Percentiles rank a stretch among this genome's conserved stretches.
Evolutionary conservation across 2,329 filamentous ascomycete species (phyloP).

Genomic region (Cadophora sp.): DNA sequence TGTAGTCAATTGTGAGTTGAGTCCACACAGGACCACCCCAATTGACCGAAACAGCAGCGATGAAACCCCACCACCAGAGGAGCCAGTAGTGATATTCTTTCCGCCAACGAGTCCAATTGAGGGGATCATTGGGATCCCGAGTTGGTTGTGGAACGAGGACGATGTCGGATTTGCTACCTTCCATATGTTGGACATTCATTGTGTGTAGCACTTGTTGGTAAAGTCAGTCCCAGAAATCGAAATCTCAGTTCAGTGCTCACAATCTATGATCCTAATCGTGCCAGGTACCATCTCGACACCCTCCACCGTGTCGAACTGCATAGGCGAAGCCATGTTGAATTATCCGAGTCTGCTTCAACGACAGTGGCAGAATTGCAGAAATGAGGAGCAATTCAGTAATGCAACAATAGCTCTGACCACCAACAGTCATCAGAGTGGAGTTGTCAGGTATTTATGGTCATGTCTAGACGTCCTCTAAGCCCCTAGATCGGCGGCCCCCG

Average conservation of each 20-base stretch:
- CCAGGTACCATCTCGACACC: slow-evolving; percentile 32
- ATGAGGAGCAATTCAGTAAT: not conserved
- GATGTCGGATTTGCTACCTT: slow-evolving; percentile 18
- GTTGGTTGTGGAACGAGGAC: slow-evolving; percentile 29
- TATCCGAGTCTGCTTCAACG: not conserved
- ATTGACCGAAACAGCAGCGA: slow-evolving; percentile 29
- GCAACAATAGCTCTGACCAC: not conserved
- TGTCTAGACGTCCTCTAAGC: not conserved
- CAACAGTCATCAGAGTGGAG: not conserved
- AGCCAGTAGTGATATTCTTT: slow-evolving; percentile 33
- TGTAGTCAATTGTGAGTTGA: slow-evolving; percentile 19
- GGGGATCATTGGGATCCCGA: slow-evolving; percentile 28
- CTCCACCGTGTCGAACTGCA: slow-evolving; percentile 16
- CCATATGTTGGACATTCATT: not conserved
- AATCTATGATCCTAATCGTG: slow-evolving; percentile 27
- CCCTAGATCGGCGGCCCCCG: not conserved
- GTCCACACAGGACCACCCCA: slow-evolving; percentile 31
- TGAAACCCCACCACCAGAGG: slow-evolving; percentile 25
- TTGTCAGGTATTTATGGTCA: not conserved
- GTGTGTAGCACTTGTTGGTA: not conserved
- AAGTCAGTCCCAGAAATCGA: not conserved
- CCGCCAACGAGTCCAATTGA: slow-evolving; percentile 24
- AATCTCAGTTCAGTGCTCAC: slow-evolving; percentile 11
- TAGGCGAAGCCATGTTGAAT: not conserved
- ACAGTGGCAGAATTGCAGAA: not conserved